Percentiles rank a stretch among this genome's conserved stretches.
Conservation (phyloP, 805 yeast species). For the Diddensiella transvaalensis region DNA sequence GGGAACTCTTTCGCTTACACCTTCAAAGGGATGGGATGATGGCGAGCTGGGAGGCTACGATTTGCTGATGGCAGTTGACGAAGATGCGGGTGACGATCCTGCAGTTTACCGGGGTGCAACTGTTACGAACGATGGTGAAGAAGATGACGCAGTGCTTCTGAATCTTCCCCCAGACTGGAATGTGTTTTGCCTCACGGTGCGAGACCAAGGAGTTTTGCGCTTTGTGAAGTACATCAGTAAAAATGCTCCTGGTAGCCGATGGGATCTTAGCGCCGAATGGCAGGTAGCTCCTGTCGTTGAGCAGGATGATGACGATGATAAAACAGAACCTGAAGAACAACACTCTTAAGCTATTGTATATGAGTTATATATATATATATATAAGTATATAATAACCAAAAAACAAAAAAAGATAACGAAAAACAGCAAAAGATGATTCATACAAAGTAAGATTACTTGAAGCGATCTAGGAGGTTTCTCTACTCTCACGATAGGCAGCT, state of each 20-base stretch:
- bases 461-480: conserved; percentile 21
- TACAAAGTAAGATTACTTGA: conserved; percentile 1
- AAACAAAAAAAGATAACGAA: conserved; percentile 3
- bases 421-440: conserved; percentile 14
- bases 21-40: conserved; percentile 73
- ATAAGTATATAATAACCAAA: conserved; percentile 4
- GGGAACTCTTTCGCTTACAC: conserved; percentile 79
- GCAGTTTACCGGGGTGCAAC: conserved; percentile 60
- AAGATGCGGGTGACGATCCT: conserved; percentile 68
- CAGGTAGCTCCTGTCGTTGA: conserved; percentile 47
- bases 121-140: conserved; percentile 50
- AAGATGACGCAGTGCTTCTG: conserved; percentile 71
- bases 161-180: conserved; percentile 86
- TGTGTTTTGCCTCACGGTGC: conserved; percentile 64
- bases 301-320: conserved; percentile 22
- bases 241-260: conserved; percentile 84
- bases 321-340: conserved; percentile 8
- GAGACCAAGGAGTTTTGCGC: conserved; percentile 84
- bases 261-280: conserved; percentile 87
- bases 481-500: conserved; percentile 33
- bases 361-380: conserved; percentile 1
- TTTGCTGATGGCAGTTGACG: conserved; percentile 63
- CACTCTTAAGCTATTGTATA: not conserved
- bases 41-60: conserved; percentile 97
- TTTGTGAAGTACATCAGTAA: conserved; percentile 89